These are phyloP conservation scores for Lactifluus subvellereus DNA, from an alignment of 768 basidiomycete genomes.

Conservation along the genomic window DNA sequence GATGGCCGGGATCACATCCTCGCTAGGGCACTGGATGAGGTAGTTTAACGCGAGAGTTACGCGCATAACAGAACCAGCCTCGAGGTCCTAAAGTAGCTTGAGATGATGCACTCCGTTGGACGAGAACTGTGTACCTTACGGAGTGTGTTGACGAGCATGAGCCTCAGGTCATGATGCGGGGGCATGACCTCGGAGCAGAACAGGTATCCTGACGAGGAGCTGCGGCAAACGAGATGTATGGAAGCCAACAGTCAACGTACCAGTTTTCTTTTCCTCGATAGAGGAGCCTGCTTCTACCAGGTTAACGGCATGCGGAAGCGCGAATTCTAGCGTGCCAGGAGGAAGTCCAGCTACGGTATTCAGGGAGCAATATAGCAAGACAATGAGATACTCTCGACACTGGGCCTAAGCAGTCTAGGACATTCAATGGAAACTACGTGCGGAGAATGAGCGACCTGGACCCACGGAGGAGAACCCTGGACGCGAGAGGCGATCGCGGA, in stretches of 20 bases:
- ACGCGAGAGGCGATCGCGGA: conserved; percentile 48
- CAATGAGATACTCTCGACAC: conserved; percentile 59
- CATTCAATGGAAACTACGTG: neutral
- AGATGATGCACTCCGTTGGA: neutral
- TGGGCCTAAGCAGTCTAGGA: conserved; percentile 41
- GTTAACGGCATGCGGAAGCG: conserved; percentile 69
- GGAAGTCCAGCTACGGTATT: conserved; percentile 39
- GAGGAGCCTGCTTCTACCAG: conserved; percentile 64
- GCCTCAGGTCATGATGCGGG: conserved; percentile 56
- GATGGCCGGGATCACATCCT: conserved; percentile 72
- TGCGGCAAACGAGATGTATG: neutral
- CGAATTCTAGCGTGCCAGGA: conserved; percentile 55
- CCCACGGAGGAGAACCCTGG: conserved; percentile 51
- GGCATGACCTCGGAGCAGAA: conserved; percentile 75
- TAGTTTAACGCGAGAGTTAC: conserved; percentile 71
- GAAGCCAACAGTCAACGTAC: conserved; percentile 31
- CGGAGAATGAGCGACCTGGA: conserved; percentile 18
- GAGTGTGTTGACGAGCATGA: conserved; percentile 84
- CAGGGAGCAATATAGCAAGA: conserved; percentile 66
- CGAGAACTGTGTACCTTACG: conserved; percentile 51
- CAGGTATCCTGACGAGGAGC: conserved; percentile 52
- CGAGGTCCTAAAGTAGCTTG: conserved; percentile 57
- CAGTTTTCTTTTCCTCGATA: conserved; percentile 61
- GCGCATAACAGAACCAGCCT: conserved; percentile 46
- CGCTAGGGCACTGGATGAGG: conserved; percentile 53